These are phyloP conservation scores for Lophiostoma macrostomum DNA, from an alignment of 495 filamentous ascomycete species.

Conservation along the genomic window DNA sequence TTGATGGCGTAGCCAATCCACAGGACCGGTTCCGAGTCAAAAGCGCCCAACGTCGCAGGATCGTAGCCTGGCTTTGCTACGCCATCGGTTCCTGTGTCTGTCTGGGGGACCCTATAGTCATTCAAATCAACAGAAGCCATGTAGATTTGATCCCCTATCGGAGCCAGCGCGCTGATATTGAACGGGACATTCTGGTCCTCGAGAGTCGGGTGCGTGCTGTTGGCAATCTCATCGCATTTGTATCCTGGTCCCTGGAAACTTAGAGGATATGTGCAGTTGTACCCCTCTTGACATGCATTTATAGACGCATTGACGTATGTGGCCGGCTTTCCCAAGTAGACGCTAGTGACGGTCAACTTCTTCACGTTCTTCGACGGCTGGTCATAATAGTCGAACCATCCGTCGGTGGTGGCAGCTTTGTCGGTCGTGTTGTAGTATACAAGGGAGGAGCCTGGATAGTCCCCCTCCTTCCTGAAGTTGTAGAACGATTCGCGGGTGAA, in stretches of 20 bases:
- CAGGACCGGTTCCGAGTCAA: conserved; percentile 39
- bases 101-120: conserved; percentile 32
- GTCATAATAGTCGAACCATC: conserved; percentile 41
- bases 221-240: conserved; percentile 38
- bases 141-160: conserved; percentile 37
- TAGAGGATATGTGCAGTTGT: conserved; percentile 41
- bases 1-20: conserved; percentile 43
- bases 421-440: conserved; percentile 43
- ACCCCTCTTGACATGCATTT: conserved; percentile 31
- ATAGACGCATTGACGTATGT: conserved; percentile 8
- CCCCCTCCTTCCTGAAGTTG: conserved; percentile 29
- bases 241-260: conserved; percentile 42
- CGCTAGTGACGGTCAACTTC: conserved; percentile 33
- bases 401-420: conserved; percentile 5
- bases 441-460: conserved; percentile 37
- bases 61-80: conserved; percentile 14
- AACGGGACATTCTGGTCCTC: conserved; percentile 25
- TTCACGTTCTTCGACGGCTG: conserved; percentile 36
- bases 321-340: conserved; percentile 32
- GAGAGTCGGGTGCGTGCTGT: conserved; percentile 6
- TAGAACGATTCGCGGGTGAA: conserved; percentile 31
- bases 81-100: conserved; percentile 17
- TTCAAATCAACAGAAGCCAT: conserved; percentile 30
- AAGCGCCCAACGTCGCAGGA: conserved; percentile 35
- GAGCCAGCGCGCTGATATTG: conserved; percentile 33